Conservation (phyloP, 176 grass and related monocot genomes). For the Poa pratensis region DNA sequence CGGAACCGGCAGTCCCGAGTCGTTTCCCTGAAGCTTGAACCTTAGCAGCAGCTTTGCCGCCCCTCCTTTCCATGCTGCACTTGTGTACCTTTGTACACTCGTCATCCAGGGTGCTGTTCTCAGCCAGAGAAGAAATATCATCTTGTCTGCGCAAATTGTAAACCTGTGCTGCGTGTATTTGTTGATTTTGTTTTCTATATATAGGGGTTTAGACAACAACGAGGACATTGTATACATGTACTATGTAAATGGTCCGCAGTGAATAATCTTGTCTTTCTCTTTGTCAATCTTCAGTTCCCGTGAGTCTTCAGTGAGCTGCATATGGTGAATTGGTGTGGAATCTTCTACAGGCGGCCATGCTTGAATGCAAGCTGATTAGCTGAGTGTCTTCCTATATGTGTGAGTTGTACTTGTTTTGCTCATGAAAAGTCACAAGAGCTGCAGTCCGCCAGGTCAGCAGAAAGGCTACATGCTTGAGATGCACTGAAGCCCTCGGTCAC, state of each 20-base stretch:
- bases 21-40: slow-evolving; percentile 88
- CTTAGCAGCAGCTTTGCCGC: slow-evolving; percentile 21
- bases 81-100: slow-evolving; percentile 32
- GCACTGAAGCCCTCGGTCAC: too few species aligned
- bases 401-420: not conserved
- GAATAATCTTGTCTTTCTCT: not conserved
- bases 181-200: slow-evolving; percentile 47
- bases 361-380: not conserved
- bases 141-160: slow-evolving; percentile 4
- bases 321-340: not conserved
- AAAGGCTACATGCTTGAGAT: too few species aligned
- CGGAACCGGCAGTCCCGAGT: slow-evolving; percentile 79
- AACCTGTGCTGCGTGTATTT: slow-evolving; percentile 32
- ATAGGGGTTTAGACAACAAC: slow-evolving; percentile 36
- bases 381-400: not conserved
- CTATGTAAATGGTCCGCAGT: not conserved
- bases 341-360: not conserved
- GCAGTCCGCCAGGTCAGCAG: too few species aligned
- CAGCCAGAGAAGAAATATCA: not conserved
- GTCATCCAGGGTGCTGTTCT: slow-evolving; percentile 24
- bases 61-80: not conserved
- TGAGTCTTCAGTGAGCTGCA: not conserved
- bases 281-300: not conserved
- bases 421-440: not conserved
- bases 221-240: slow-evolving; percentile 6